phyloP scores from a whole-genome alignment of 2,329 filamentous ascomycete genomes.

The Fusarium torulosum region DNA sequence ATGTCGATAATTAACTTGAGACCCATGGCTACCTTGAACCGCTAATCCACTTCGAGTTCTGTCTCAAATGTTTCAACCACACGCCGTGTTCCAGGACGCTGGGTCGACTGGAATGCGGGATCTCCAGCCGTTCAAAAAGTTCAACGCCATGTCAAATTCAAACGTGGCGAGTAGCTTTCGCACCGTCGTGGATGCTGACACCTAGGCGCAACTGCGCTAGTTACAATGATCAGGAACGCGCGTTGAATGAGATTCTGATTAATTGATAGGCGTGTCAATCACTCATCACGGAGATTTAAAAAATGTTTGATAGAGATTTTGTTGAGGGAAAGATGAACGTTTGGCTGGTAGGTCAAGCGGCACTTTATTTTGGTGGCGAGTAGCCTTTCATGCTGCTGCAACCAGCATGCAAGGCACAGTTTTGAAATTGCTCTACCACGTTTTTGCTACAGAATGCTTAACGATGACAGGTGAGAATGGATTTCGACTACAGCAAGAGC shows the following conservation, averaged over 20 bases:
- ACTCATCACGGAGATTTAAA: not conserved
- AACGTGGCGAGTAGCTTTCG: conserved; percentile 19
- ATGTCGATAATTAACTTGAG: not conserved
- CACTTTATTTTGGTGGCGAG: not conserved
- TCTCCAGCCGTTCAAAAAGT: not conserved
- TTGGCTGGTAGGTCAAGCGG: rapidly evolving
- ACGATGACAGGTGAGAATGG: not conserved
- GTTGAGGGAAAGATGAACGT: not conserved
- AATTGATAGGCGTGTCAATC: too few species aligned
- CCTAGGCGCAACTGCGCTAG: not conserved
- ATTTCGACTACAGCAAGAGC: too few species aligned
- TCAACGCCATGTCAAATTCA: not conserved
- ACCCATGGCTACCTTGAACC: too few species aligned
- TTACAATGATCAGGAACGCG: conserved; percentile 11
- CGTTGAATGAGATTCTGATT: not conserved
- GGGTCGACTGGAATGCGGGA: conserved; percentile 15
- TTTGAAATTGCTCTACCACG: not conserved
- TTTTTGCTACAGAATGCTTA: not conserved
- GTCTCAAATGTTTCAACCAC: not conserved
- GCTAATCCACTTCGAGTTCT: not conserved
- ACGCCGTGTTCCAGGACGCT: not conserved
- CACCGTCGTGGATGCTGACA: not conserved
- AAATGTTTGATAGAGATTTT: not conserved
- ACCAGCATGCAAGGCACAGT: conserved; percentile 8
- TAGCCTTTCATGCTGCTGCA: not conserved